These are phyloP conservation scores for Anaeromyces robustus DNA, from an alignment of 192 early-diverging fungal genomes.

Conservation along the genomic window DNA sequence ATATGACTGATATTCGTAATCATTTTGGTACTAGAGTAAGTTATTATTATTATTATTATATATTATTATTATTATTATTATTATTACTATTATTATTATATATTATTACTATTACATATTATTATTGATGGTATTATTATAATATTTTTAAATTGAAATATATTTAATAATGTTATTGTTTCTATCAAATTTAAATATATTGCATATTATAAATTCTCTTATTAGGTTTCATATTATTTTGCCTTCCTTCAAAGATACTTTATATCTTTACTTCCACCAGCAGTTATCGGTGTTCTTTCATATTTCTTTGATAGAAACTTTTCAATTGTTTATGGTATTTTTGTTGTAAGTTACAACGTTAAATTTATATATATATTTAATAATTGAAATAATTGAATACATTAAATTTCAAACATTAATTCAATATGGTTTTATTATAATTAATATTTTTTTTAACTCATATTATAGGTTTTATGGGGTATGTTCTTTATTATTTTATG, in stretches of 20 bases:
- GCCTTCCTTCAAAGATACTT: constrained; percentile 85
- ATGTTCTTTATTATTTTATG: constrained; percentile 63
- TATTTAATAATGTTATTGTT: no score
- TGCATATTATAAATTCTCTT: no score
- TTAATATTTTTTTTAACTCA: not conserved
- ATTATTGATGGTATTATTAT: no score
- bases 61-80: no score
- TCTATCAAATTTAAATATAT: no score
- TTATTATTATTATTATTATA: not conserved
- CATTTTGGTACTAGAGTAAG: constrained; percentile 50
- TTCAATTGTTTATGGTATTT: constrained; percentile 45
- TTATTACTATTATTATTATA: no score
- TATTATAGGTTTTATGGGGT: constrained; percentile 8
- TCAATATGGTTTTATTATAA: no score
- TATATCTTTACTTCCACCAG: constrained; percentile 50
- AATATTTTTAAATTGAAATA: no score
- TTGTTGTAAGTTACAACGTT: constrained; percentile 44
- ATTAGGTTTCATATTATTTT: constrained; percentile 74
- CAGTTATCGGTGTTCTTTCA: constrained; percentile 43
- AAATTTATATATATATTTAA: no score
- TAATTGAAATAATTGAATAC: no score
- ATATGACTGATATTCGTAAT: constrained; percentile 57
- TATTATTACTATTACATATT: no score
- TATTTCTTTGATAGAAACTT: constrained; percentile 35
- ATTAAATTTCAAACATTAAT: no score